phyloP scores from a whole-genome alignment of 192 early-diverging fungal genomes.

The Phycomyces blakesleeanus region DNA sequence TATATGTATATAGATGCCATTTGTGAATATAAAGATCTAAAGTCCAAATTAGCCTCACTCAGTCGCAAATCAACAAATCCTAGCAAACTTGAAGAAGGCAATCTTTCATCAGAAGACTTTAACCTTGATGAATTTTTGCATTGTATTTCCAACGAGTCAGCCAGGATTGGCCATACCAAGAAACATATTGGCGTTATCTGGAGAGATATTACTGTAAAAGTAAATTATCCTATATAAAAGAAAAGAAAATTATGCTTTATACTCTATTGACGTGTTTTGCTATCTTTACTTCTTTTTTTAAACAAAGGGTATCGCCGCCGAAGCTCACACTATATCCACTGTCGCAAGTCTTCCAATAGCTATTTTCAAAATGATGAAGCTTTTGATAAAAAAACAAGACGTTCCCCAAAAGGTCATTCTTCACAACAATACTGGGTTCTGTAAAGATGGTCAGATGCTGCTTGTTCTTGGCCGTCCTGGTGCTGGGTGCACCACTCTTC shows the following conservation, averaged over 20 bases:
- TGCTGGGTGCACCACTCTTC: constrained; percentile 61
- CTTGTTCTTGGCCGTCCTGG: constrained; percentile 70
- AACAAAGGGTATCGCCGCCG: constrained; percentile 23
- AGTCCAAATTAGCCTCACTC: constrained; percentile 26
- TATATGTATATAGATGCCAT: constrained; percentile 26
- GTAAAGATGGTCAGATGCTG: constrained; percentile 70
- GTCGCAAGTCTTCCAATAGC: constrained; percentile 17
- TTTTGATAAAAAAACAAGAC: constrained; percentile 1
- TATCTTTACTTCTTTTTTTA: neutral
- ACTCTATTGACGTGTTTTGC: neutral
- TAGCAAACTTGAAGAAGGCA: constrained; percentile 26
- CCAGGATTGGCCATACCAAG: constrained; percentile 8
- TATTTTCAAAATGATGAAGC: neutral
- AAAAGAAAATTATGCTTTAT: neutral
- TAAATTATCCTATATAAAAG: neutral
- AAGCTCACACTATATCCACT: constrained; percentile 32
- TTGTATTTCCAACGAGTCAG: constrained; percentile 1
- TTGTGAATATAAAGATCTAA: constrained; percentile 23
- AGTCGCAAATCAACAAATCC: constrained; percentile 22
- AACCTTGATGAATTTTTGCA: constrained; percentile 26
- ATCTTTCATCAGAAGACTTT: constrained; percentile 17
- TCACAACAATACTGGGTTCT: constrained; percentile 56
- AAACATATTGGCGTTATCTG: constrained; percentile 32
- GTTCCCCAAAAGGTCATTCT: constrained; percentile 50
- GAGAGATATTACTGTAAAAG: constrained; percentile 32